A percentile compares a stretch with the other conserved stretches of the same genome.
These are phyloP conservation scores for Cantharellus anzutake DNA, from an alignment of 768 basidiomycete species.

Conservation along the genomic window DNA sequence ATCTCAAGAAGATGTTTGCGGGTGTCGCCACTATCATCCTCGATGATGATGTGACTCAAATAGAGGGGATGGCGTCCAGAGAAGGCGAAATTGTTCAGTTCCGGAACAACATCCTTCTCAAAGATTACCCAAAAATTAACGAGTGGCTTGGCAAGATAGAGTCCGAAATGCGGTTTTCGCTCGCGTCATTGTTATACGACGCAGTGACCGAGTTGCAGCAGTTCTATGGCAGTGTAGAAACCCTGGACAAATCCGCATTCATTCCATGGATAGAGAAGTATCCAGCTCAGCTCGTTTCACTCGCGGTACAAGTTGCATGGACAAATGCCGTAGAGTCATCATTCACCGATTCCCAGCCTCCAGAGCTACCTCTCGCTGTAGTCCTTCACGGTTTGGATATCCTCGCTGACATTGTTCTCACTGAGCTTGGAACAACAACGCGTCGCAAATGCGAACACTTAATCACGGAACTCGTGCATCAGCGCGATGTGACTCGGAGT, in stretches of 20 bases:
- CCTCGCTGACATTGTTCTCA: constrained; percentile 90
- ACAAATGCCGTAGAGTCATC: constrained; percentile 63
- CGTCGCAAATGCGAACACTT: constrained; percentile 96
- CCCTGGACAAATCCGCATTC: constrained; percentile 45
- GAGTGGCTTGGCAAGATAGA: constrained; percentile 94
- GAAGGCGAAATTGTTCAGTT: constrained; percentile 92
- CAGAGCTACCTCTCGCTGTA: constrained; percentile 51
- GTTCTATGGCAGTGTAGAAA: constrained; percentile 53
- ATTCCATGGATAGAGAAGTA: constrained; percentile 86
- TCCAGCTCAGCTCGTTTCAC: constrained; percentile 88
- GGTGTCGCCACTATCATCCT: constrained; percentile 80
- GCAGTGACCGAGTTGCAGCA: constrained; percentile 61
- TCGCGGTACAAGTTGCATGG: constrained; percentile 94
- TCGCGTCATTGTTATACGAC: constrained; percentile 63
- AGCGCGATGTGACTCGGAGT: constrained; percentile 79
- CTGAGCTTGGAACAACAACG: constrained; percentile 75
- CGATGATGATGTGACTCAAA: constrained; percentile 73
- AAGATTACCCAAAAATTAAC: constrained; percentile 94
- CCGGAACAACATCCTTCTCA: constrained; percentile 62
- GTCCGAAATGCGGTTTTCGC: constrained; percentile 76
- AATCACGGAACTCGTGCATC: constrained; percentile 96
- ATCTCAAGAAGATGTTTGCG: constrained; percentile 99
- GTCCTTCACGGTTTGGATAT: constrained; percentile 74
- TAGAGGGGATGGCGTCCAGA: constrained; percentile 84
- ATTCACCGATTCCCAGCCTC: constrained; percentile 33